A percentile compares a stretch with the other conserved stretches of the same genome.
Conservation (phyloP, 2,329 filamentous ascomycete species). For the Monosporascus sp. region DNA sequence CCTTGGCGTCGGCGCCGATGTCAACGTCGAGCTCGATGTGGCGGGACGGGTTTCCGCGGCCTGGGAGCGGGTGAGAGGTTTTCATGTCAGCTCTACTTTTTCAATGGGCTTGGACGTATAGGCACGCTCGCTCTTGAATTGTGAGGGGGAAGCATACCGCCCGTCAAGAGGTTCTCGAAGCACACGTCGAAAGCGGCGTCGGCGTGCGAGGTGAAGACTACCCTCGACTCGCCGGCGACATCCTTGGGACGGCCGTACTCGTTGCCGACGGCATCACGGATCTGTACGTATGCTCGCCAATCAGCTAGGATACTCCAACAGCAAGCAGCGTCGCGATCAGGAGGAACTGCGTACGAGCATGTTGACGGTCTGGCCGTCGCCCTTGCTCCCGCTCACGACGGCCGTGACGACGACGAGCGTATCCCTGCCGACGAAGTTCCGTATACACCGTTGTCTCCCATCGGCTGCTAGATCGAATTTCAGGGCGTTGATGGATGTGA, state of each 20-base stretch:
- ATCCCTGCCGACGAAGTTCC: conserved; percentile 90
- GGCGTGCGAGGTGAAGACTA: conserved; percentile 87
- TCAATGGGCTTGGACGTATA: background rate
- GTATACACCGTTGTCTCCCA: conserved; percentile 77
- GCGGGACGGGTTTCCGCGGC: conserved; percentile 49
- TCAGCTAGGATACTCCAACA: background rate
- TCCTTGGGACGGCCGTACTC: conserved; percentile 92
- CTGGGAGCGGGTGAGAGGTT: conserved; percentile 21
- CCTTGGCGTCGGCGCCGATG: conserved; percentile 93
- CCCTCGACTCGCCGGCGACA: conserved; percentile 83
- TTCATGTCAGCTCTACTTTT: conserved; percentile 14
- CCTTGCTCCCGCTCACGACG: conserved; percentile 75
- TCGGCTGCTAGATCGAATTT: conserved; percentile 90
- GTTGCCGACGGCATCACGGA: conserved; percentile 91
- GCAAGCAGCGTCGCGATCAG: background rate
- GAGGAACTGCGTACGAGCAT: conserved; percentile 64
- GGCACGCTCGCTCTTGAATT: no score
- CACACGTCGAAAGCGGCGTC: conserved; percentile 95
- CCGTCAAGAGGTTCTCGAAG: conserved; percentile 78
- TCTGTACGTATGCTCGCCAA: conserved; percentile 47
- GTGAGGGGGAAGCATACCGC: conserved; percentile 46
- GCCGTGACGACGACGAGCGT: conserved; percentile 94
- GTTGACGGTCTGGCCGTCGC: conserved; percentile 89
- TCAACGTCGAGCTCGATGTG: conserved; percentile 90
- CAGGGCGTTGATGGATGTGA: conserved; percentile 58